phyloP scores from a whole-genome alignment of 202 grass and related monocot genomes.

The Alloteropsis angusta region DNA sequence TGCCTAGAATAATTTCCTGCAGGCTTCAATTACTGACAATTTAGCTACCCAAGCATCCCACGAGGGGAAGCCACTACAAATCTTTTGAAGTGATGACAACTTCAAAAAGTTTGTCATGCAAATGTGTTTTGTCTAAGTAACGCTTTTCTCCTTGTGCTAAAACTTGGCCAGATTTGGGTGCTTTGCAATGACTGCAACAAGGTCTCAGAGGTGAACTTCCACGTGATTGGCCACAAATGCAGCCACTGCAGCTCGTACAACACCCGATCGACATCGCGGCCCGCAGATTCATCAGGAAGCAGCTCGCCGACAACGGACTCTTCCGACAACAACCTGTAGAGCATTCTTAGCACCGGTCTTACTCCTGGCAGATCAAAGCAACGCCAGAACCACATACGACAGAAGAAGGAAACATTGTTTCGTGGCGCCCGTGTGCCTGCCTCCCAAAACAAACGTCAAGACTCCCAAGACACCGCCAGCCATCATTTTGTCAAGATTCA shows the following conservation, averaged over 20 bases:
- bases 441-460: background rate
- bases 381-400: conserved; percentile 18
- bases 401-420: conserved; percentile 27
- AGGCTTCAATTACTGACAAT: background rate
- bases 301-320: conserved; percentile 38
- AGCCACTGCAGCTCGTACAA: conserved; percentile 79
- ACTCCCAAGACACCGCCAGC: background rate
- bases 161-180: conserved; percentile 56
- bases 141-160: background rate
- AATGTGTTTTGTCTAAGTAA: background rate
- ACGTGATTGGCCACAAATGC: conserved; percentile 87
- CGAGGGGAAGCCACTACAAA: background rate
- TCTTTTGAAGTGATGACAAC: background rate
- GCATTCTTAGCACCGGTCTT: background rate
- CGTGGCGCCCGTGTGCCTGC: background rate
- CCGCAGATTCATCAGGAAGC: conserved; percentile 32
- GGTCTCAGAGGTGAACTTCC: conserved; percentile 78
- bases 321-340: conserved; percentile 34
- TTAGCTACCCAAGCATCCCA: background rate
- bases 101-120: background rate
- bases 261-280: conserved; percentile 48
- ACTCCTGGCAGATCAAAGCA: background rate
- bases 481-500: conserved; percentile 27
- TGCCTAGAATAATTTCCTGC: background rate
- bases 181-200: conserved; percentile 95